A percentile compares a stretch with the other conserved stretches of the same genome.
Conservation (phyloP, 495 filamentous ascomycete genomes). For the Hyaloscypha hepaticicola region DNA sequence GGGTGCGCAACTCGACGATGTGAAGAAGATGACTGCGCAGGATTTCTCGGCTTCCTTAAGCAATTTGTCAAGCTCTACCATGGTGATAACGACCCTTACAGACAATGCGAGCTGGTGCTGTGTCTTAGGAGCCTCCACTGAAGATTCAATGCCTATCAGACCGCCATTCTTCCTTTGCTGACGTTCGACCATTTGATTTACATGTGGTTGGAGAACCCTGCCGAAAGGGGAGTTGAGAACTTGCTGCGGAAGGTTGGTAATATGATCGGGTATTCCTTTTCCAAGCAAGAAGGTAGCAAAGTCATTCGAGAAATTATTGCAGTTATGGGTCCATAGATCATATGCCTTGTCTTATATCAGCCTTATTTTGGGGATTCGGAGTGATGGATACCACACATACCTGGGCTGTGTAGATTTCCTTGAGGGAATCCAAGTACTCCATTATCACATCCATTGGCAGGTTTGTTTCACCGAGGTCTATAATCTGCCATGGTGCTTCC, state of each 20-base stretch:
- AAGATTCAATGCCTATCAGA: slow-evolving; percentile 49
- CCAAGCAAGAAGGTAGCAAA: slow-evolving; percentile 89
- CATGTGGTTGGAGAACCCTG: slow-evolving; percentile 80
- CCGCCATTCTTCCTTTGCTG: slow-evolving; percentile 53
- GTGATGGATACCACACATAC: slow-evolving; percentile 46
- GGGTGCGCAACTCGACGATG: slow-evolving; percentile 79
- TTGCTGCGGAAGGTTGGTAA: slow-evolving; percentile 80
- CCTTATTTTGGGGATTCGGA: background rate
- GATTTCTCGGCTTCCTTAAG: slow-evolving; percentile 58
- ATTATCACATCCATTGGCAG: slow-evolving; percentile 80
- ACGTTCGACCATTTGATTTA: slow-evolving; percentile 71
- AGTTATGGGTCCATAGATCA: slow-evolving; percentile 83
- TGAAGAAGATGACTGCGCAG: slow-evolving; percentile 90
- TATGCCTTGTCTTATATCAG: slow-evolving; percentile 60
- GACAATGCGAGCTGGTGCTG: slow-evolving; percentile 31
- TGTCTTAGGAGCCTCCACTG: slow-evolving; percentile 32
- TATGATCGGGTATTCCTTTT: slow-evolving; percentile 82
- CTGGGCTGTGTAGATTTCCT: slow-evolving; percentile 78
- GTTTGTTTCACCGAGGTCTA: slow-evolving; percentile 72
- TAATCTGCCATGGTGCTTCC: slow-evolving; percentile 75
- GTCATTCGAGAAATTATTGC: slow-evolving; percentile 98
- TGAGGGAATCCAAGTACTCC: slow-evolving; percentile 85
- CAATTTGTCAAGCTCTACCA: slow-evolving; percentile 59
- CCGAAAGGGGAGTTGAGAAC: slow-evolving; percentile 91
- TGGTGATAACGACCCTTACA: slow-evolving; percentile 39